Evolutionary conservation across 2,329 filamentous ascomycete genomes (phyloP).

Genomic region (Huntiella decipiens): DNA sequence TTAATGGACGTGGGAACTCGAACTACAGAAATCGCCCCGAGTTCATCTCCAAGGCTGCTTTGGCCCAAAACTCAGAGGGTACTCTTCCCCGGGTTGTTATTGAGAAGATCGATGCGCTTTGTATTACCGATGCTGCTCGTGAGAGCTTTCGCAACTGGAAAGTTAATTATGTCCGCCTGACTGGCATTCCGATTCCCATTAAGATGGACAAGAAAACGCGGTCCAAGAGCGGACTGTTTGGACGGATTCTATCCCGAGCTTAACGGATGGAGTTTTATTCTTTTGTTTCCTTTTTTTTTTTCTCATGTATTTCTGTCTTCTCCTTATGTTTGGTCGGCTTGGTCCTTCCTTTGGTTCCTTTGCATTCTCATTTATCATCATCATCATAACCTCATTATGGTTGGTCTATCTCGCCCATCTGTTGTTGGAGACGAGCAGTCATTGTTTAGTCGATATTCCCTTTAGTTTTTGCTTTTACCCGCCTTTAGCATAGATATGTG

Average conservation of each 20-base stretch:
- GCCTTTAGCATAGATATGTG: too few species aligned
- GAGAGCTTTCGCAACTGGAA: conserved; percentile 8
- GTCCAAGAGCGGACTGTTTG: conserved; percentile 4
- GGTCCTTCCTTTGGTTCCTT: too few species aligned
- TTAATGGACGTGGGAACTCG: conserved; percentile 5
- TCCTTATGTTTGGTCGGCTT: too few species aligned
- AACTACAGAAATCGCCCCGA: conserved; percentile 7
- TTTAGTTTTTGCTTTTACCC: too few species aligned
- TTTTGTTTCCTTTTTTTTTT: neutral
- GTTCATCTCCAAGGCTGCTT: conserved; percentile 8
- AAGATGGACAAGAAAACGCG: conserved; percentile 6
- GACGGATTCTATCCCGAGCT: conserved; percentile 7
- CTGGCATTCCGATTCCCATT: conserved; percentile 7
- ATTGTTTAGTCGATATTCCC: too few species aligned
- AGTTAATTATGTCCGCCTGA: conserved; percentile 2
- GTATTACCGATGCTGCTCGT: conserved; percentile 9
- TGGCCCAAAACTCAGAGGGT: conserved; percentile 2
- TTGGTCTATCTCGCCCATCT: too few species aligned
- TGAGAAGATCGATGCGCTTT: conserved; percentile 9
- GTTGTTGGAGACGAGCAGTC: too few species aligned
- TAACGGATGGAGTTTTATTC: neutral
- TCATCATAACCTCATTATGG: too few species aligned
- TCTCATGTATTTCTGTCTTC: neutral
- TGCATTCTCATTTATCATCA: too few species aligned
- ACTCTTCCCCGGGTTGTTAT: conserved; percentile 8